Evolutionary conservation across 768 basidiomycete genomes (phyloP), one percentile per base, ranked within the genome.

Genomic region (Rhodotorula babjevae): DNA sequence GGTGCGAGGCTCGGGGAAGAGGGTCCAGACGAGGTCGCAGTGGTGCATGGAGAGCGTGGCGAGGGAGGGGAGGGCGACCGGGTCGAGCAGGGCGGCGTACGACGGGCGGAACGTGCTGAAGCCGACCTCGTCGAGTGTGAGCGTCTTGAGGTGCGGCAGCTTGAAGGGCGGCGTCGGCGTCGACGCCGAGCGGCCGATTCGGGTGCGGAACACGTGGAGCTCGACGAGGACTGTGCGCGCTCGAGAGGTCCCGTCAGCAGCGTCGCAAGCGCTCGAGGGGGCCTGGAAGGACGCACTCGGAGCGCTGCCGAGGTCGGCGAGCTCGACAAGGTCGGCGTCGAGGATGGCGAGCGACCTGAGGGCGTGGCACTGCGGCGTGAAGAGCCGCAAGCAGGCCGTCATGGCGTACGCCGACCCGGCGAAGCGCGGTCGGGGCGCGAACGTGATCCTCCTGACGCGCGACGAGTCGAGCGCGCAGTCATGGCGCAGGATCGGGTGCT

Each of bases 401-500:
- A 55, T 55, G n/a, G 9, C 27, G 27, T 25, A 55, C 14, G 7
- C 2, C 8, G n/a, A 29, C 1, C 53, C 53, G n/a, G 15, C 6
- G n/a, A 29, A 18, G n/a, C 10, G 1, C 2, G 14, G n/a, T 1
- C 12, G 2, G 1, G 53, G 53, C 2, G n/a, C n/a, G 16, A n/a
- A 29, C 27, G n/a, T 29, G 14, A 55, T n/a, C 1, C 53, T 7
- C 53, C n/a, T 14, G 14, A 55, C 53, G n/a, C 16, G 53, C 4
- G 12, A 2, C 12, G 27, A 14, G n/a, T 55, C 53, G 27, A 55
- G 14, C 27, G 16, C 7, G 53, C 29, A n/a, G n/a, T 55, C 29
- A 3, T 14, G 11, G 29, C 61, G 52, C 25, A 64, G 63, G 27
- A 29, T 23, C 2, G 25, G 47, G 63, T 52, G 50, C 16, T 19